Conservation (phyloP, 371 early-diverging fungal genomes). For the Rozella allomycis region DNA sequence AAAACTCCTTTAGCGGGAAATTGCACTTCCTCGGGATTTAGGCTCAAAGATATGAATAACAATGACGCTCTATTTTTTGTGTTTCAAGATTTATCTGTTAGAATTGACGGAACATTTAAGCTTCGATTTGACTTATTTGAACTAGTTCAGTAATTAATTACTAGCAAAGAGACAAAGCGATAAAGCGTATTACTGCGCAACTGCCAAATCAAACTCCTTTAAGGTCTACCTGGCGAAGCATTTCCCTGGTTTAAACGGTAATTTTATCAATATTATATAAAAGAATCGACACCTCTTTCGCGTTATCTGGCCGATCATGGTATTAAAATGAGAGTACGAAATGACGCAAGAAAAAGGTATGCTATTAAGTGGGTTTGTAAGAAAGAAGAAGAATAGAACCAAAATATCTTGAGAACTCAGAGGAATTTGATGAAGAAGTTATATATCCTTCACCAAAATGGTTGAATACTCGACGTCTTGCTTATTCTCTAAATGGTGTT, state of each 20-base stretch:
- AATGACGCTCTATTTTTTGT: slow-evolving; percentile 84
- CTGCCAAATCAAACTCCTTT: slow-evolving; percentile 49
- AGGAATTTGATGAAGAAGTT: no score
- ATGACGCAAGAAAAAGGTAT: no score
- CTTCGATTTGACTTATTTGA: slow-evolving; percentile 23
- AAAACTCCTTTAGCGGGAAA: slow-evolving; percentile 62
- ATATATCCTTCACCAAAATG: no score
- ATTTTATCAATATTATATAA: background rate
- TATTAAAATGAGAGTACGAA: slow-evolving; percentile 71
- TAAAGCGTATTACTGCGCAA: slow-evolving; percentile 54
- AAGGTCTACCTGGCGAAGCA: slow-evolving; percentile 73
- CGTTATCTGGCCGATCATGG: slow-evolving; percentile 85
- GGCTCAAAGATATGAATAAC: slow-evolving; percentile 59
- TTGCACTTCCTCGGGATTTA: slow-evolving; percentile 68
- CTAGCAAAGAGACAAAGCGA: no score
- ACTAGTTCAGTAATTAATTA: slow-evolving; percentile 15
- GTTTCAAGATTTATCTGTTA: slow-evolving; percentile 76
- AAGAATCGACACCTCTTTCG: slow-evolving; percentile 69
- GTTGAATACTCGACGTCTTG: no score
- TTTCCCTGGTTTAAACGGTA: slow-evolving; percentile 79
- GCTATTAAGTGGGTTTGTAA: no score
- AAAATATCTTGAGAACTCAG: no score
- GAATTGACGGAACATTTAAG: slow-evolving; percentile 70
- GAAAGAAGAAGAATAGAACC: no score
- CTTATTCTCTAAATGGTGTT: no score